Percentiles rank a stretch among this genome's conserved stretches.
These are phyloP conservation scores for Ogataea nakhonphanomensis DNA, from an alignment of 805 yeast genomes.

Conservation along the genomic window DNA sequence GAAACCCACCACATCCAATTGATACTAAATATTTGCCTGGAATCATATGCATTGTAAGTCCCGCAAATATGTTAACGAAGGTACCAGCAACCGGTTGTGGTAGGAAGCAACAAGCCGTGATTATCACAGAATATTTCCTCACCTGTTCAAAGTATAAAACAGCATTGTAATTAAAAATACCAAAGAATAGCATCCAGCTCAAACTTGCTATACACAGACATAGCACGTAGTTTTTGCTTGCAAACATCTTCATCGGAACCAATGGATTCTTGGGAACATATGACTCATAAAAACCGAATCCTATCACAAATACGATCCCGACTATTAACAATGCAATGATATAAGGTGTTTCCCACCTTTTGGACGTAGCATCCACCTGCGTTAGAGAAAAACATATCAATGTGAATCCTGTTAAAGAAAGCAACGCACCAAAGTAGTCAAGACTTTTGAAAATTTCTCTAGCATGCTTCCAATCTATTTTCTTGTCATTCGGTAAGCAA, in stretches of 20 bases:
- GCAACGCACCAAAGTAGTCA: conserved; percentile 43
- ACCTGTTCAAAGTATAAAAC: conserved; percentile 43
- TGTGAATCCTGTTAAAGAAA: conserved; percentile 39
- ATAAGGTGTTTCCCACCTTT: conserved; percentile 45
- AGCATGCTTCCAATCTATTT: conserved; percentile 27
- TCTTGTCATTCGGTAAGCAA: conserved; percentile 37
- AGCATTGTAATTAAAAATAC: conserved; percentile 38
- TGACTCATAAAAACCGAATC: conserved; percentile 37
- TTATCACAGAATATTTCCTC: conserved; percentile 35
- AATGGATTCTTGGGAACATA: conserved; percentile 41
- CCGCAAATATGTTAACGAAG: conserved; percentile 43
- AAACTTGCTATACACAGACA: conserved; percentile 36
- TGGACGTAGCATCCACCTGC: conserved; percentile 38
- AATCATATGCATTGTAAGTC: conserved; percentile 41
- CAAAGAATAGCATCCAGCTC: conserved; percentile 43
- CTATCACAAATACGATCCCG: conserved; percentile 34
- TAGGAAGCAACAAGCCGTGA: conserved; percentile 41
- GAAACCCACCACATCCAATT: conserved; percentile 35
- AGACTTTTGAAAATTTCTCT: conserved; percentile 24
- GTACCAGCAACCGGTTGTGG: conserved; percentile 43
- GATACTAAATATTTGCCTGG: conserved; percentile 39
- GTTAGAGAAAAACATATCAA: conserved; percentile 43
- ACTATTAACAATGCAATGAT: conserved; percentile 42
- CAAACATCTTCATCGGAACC: conserved; percentile 45
- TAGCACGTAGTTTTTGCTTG: conserved; percentile 36